A percentile compares a stretch with the other conserved stretches of the same genome.
Conservation (phyloP, 495 filamentous ascomycete genomes). For the Cenococcum geophilum region DNA sequence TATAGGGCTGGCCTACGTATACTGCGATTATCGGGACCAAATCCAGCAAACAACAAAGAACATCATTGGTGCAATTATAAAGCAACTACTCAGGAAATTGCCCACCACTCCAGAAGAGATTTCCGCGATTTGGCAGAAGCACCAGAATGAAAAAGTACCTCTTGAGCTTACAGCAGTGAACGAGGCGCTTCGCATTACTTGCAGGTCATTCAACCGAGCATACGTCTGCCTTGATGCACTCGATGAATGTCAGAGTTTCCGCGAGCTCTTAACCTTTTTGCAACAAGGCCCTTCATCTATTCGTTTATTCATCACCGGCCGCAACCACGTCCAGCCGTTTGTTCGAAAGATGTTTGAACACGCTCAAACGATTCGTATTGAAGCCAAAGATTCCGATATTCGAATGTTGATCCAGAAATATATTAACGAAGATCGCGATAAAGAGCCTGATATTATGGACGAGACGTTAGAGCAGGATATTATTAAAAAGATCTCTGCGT, state of each 20-base stretch:
- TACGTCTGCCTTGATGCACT: conserved; percentile 28
- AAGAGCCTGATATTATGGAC: conserved; percentile 26
- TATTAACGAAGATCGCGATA: conserved; percentile 27
- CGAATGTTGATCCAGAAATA: conserved; percentile 17
- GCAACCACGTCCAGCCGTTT: conserved; percentile 16
- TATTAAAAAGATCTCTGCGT: conserved; percentile 12
- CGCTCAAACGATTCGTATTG: conserved; percentile 15
- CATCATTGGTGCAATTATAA: conserved; percentile 26
- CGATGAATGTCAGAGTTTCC: conserved; percentile 18
- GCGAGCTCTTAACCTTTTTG: conserved; percentile 14
- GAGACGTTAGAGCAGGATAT: conserved; percentile 20
- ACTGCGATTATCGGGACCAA: conserved; percentile 35
- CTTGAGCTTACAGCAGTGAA: conserved; percentile 8
- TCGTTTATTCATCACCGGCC: conserved; percentile 20
- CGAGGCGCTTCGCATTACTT: conserved; percentile 10
- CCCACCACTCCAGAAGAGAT: conserved; percentile 13
- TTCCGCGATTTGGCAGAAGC: not conserved
- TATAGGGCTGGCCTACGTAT: conserved; percentile 34
- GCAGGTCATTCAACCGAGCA: conserved; percentile 13
- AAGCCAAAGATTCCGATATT: conserved; percentile 26
- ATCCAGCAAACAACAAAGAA: conserved; percentile 25
- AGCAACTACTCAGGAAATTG: conserved; percentile 26
- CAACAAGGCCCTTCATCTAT: conserved; percentile 11
- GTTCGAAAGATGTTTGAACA: conserved; percentile 17
- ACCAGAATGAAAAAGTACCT: conserved; percentile 6